phyloP scores from a whole-genome alignment of 1,139 yeast genomes.

The Geotrichum bryndzae region DNA sequence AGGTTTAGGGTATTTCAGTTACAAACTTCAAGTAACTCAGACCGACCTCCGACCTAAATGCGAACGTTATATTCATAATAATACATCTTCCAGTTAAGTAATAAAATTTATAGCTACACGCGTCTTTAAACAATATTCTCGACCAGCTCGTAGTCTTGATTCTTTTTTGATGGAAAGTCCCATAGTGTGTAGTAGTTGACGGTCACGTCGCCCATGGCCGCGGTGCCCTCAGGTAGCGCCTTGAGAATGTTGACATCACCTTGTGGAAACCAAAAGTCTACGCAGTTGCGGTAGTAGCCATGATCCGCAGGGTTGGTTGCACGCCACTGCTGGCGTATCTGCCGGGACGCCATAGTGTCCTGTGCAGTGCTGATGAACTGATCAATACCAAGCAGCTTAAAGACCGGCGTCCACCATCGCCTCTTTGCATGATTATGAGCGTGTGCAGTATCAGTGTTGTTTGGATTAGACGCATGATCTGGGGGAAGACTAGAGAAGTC shows the following conservation, averaged over 20 bases:
- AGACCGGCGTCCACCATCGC: constrained; percentile 25
- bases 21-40: neutral
- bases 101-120: neutral
- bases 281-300: constrained; percentile 36
- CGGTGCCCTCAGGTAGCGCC: constrained; percentile 28
- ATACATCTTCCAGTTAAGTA: neutral
- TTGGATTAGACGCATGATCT: constrained; percentile 21
- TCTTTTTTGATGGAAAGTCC: constrained; percentile 29
- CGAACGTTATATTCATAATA: too few species aligned
- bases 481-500: constrained; percentile 32
- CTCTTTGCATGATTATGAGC: constrained; percentile 9
- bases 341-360: constrained; percentile 24
- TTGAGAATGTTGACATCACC: constrained; percentile 23
- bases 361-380: constrained; percentile 36
- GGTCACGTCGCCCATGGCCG: constrained; percentile 31
- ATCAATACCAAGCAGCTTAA: constrained; percentile 36
- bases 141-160: constrained; percentile 22
- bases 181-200: constrained; percentile 36
- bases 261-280: constrained; percentile 38
- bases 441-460: neutral
- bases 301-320: constrained; percentile 34
- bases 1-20: neutral
- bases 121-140: constrained; percentile 10
- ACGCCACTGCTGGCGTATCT: constrained; percentile 16
- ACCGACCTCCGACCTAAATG: too few species aligned